phyloP scores from a whole-genome alignment of 768 basidiomycete genomes.

The Termitomyces sp. region DNA sequence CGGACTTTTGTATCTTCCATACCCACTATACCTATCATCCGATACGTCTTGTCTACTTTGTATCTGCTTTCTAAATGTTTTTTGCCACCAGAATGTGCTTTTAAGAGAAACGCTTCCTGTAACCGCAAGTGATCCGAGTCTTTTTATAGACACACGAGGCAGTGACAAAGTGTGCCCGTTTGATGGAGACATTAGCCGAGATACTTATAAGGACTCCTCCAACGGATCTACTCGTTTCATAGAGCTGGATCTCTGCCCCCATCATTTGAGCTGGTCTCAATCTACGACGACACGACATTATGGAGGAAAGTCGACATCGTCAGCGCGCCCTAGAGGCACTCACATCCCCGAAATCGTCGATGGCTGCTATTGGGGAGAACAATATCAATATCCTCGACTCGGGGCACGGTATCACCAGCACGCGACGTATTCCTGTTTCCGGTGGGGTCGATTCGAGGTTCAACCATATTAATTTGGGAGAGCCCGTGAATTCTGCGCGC shows the following conservation, averaged over 20 bases:
- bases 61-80: not conserved
- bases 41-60: not conserved
- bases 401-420: slow-evolving; percentile 14
- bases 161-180: not conserved
- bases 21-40: not conserved
- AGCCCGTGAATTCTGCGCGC: not conserved
- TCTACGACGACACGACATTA: slow-evolving; percentile 6
- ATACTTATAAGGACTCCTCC: slow-evolving; percentile 2
- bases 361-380: not conserved
- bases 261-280: slow-evolving; percentile 22
- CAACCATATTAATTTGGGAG: slow-evolving; percentile 10
- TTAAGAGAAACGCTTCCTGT: not conserved
- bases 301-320: slow-evolving; percentile 20
- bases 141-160: not conserved
- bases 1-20: not conserved
- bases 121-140: not conserved
- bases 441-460: slow-evolving; percentile 15
- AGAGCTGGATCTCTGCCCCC: slow-evolving; percentile 19
- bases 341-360: slow-evolving; percentile 7
- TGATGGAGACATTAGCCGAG: slow-evolving; percentile 2
- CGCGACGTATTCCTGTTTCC: slow-evolving; percentile 7
- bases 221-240: not conserved
- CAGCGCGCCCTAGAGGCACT: slow-evolving; percentile 21
- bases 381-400: slow-evolving; percentile 9
- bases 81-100: not conserved